Conservation (phyloP, 805 yeast species). For the Starmera pachycereana region DNA sequence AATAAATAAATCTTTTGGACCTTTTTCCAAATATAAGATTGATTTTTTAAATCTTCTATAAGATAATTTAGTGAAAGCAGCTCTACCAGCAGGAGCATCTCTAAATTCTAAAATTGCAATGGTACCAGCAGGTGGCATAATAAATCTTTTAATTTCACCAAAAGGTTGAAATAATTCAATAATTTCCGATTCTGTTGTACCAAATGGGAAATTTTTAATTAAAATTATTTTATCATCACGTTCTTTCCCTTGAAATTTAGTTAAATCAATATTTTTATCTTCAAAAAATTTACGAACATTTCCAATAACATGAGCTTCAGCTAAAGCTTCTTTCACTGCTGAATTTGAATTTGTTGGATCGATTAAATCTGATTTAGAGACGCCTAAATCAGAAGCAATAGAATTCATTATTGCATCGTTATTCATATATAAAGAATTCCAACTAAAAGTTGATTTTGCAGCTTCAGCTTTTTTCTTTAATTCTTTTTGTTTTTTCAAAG, state of each 20-base stretch:
- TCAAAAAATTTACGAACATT: constrained; percentile 86
- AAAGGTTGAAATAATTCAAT: constrained; percentile 71
- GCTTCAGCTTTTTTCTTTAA: constrained; percentile 79
- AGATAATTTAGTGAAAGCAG: constrained; percentile 81
- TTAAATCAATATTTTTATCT: constrained; percentile 72
- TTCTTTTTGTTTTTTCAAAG: constrained; percentile 84
- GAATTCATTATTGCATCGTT: constrained; percentile 87
- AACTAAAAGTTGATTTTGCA: constrained; percentile 75
- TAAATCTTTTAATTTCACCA: constrained; percentile 69
- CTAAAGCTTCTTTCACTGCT: constrained; percentile 94
- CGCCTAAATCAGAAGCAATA: constrained; percentile 77
- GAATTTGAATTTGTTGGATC: constrained; percentile 81
- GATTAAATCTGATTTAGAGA: constrained; percentile 71
- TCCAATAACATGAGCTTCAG: constrained; percentile 92
- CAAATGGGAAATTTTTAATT: constrained; percentile 85
- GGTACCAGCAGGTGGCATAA: constrained; percentile 96
- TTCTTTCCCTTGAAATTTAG: constrained; percentile 53
- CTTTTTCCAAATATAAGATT: constrained; percentile 85
- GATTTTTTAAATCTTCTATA: constrained; percentile 83
- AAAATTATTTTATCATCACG: constrained; percentile 73
- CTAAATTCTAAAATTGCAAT: constrained; percentile 89
- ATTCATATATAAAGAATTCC: constrained; percentile 92
- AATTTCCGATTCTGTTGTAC: constrained; percentile 71
- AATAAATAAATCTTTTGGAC: constrained; percentile 74
- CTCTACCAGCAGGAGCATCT: constrained; percentile 73